A percentile compares a stretch with the other conserved stretches of the same genome.
These are phyloP conservation scores for maize (Zea mays) DNA, from an alignment of 176 grass and related monocot species.

Conservation along the genomic window Zm-B73-REFERENCE-NAM-5.0 NC_050104.1:110340501-110341000, in stretches of 20 bases:
- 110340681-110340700: slow-evolving; percentile 89
- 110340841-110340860: slow-evolving; percentile 76
- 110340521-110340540: too few species aligned
- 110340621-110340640: too few species aligned
- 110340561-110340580: too few species aligned
- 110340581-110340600: too few species aligned
- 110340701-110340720: slow-evolving; percentile 77
- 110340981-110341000: not conserved
- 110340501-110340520: too few species aligned
- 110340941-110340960: slow-evolving; percentile 27
- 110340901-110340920: slow-evolving; percentile 97
- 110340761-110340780: not conserved
- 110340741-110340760: not conserved
- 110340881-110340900: slow-evolving; percentile 91
- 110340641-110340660: slow-evolving; percentile 89
- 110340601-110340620: too few species aligned
- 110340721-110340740: slow-evolving; percentile 60
- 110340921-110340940: slow-evolving; percentile 86
- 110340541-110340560: too few species aligned
- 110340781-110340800: not conserved
- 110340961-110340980: not conserved
- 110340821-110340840: slow-evolving; percentile 65
- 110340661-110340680: slow-evolving; percentile 86
- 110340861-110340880: slow-evolving; percentile 98
- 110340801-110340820: not conserved